Evolutionary conservation across 768 basidiomycete species (phyloP).

Genomic region (Austroboletus festivus): DNA sequence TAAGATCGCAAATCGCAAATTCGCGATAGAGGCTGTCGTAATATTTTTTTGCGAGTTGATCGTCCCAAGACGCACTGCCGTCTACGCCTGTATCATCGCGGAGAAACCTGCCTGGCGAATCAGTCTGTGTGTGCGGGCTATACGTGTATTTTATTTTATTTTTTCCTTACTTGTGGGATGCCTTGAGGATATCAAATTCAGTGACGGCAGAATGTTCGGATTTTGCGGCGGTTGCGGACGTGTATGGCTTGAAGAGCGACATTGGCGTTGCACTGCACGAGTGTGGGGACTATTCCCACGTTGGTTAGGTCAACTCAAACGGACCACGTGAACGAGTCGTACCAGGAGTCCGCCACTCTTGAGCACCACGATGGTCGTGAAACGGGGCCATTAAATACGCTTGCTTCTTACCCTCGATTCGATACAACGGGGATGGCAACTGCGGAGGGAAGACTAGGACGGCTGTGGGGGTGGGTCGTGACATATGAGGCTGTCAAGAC

Average conservation of each 20-base stretch:
- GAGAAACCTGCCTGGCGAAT: constrained; percentile 56
- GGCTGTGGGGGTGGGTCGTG: neutral
- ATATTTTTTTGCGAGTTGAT: constrained; percentile 84
- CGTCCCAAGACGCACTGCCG: constrained; percentile 58
- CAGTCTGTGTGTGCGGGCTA: neutral
- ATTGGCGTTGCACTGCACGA: neutral
- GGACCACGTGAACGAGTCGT: neutral
- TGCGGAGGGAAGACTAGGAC: no score
- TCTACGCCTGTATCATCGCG: constrained; percentile 45
- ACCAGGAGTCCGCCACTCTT: no score
- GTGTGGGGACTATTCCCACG: no score
- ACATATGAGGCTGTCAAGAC: neutral
- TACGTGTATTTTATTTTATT: neutral
- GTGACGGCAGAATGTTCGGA: constrained; percentile 20
- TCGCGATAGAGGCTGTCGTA: constrained; percentile 87
- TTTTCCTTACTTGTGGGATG: constrained; percentile 56
- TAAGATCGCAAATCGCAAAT: constrained; percentile 88
- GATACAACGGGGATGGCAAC: neutral
- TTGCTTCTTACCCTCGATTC: neutral
- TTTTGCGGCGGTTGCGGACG: constrained; percentile 1
- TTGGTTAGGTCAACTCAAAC: no score
- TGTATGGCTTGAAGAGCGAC: constrained; percentile 16
- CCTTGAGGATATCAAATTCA: constrained; percentile 77
- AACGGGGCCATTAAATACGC: no score
- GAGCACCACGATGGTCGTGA: no score